phyloP scores from a whole-genome alignment of 2,329 filamentous ascomycete genomes.

The Hymenoscyphus linearis region DNA sequence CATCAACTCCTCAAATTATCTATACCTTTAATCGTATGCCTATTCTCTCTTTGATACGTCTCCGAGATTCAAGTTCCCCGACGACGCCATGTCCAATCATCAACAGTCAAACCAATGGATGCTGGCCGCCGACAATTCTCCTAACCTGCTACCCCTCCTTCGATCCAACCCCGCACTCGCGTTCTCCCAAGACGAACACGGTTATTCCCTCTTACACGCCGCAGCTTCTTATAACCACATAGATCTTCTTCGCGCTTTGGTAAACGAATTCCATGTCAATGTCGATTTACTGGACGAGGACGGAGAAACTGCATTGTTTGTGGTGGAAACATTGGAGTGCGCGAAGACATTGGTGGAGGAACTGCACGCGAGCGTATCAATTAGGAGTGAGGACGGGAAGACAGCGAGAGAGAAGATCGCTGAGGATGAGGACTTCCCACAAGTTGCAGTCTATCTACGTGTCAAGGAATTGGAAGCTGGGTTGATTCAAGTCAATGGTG shows the following conservation, averaged over 20 bases:
- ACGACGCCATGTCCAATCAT: constrained; percentile 12
- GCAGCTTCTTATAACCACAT: constrained; percentile 88
- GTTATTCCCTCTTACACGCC: constrained; percentile 91
- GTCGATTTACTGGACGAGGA: constrained; percentile 85
- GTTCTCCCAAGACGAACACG: constrained; percentile 76
- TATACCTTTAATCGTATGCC: too few relatives aligned
- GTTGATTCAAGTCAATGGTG: constrained; percentile 26
- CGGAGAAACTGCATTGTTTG: constrained; percentile 88
- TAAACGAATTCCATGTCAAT: constrained; percentile 71
- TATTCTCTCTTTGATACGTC: not conserved
- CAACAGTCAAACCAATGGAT: constrained; percentile 58
- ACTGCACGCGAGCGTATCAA: constrained; percentile 61
- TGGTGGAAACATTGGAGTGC: constrained; percentile 75
- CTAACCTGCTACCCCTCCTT: constrained; percentile 68
- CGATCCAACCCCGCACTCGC: constrained; percentile 71
- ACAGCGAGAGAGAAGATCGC: constrained; percentile 78
- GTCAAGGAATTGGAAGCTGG: constrained; percentile 33
- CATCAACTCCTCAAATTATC: too few relatives aligned
- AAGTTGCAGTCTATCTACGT: constrained; percentile 67
- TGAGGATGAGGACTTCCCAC: constrained; percentile 70
- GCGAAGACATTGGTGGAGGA: constrained; percentile 79
- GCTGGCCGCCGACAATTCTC: constrained; percentile 76
- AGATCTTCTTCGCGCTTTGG: constrained; percentile 68
- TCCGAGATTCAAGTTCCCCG: not conserved
- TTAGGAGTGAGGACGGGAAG: constrained; percentile 67